These are phyloP conservation scores for Fusarium siculi DNA, from an alignment of 2,329 filamentous ascomycete genomes.

Conservation along the genomic window DNA sequence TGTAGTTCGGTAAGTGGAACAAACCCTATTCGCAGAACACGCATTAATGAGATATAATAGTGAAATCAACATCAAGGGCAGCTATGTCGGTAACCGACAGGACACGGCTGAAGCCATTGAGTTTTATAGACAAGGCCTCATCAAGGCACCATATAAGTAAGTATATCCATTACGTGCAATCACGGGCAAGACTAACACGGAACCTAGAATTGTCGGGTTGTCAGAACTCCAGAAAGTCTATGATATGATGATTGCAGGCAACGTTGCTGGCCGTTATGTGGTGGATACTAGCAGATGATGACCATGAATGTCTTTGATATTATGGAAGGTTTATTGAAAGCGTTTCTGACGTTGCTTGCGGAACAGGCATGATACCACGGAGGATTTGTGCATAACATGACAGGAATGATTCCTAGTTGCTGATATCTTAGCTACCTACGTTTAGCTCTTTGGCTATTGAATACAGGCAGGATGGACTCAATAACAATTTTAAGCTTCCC, in stretches of 20 bases:
- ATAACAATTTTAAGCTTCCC: no score
- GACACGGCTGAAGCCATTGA: constrained; percentile 88
- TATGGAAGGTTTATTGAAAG: not conserved
- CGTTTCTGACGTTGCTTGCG: not conserved
- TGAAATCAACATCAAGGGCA: constrained; percentile 90
- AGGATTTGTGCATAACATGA: not conserved
- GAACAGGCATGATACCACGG: not conserved
- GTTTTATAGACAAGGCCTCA: constrained; percentile 82
- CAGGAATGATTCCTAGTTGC: no score
- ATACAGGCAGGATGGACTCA: not conserved
- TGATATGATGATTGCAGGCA: constrained; percentile 73
- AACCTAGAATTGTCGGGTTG: constrained; percentile 70
- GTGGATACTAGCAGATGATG: constrained; percentile 72
- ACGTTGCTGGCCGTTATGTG: constrained; percentile 78
- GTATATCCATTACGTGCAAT: accelerated
- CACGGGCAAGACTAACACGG: not conserved
- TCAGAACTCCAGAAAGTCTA: constrained; percentile 81
- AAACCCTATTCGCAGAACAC: accelerated
- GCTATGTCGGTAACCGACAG: constrained; percentile 88
- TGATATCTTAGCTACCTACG: not conserved
- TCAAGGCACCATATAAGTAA: constrained; percentile 82
- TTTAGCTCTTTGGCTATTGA: not conserved
- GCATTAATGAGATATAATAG: constrained; percentile 46
- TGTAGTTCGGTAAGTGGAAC: constrained; percentile 62
- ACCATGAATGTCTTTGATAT: not conserved